Conservation (phyloP, 306 rosid species). For the Elaeagnus macrophylla region DNA sequence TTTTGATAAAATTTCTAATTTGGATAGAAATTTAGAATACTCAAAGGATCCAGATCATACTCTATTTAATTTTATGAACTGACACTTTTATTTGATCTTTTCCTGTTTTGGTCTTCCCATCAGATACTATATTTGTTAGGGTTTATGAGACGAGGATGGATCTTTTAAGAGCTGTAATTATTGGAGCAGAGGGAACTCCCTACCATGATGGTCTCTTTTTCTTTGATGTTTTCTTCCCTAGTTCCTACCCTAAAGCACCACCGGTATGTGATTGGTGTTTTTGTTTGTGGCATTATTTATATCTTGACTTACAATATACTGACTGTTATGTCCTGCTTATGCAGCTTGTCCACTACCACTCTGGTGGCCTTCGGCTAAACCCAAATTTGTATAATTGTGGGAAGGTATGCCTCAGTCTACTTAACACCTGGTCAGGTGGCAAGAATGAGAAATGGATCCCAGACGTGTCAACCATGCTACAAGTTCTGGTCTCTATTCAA, state of each 20-base stretch:
- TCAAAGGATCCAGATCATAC: neutral
- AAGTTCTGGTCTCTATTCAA: slow-evolving; percentile 85
- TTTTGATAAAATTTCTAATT: too few species aligned
- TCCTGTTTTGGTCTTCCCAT: neutral
- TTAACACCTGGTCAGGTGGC: slow-evolving; percentile 73
- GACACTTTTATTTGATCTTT: slow-evolving; percentile 9
- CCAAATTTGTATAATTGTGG: slow-evolving; percentile 80
- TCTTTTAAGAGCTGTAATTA: slow-evolving; percentile 80
- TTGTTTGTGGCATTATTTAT: slow-evolving; percentile 3
- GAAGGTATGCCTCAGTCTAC: slow-evolving; percentile 91
- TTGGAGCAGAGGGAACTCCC: slow-evolving; percentile 95
- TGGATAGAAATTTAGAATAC: too few species aligned
- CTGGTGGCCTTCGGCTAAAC: slow-evolving; percentile 80
- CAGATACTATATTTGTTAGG: slow-evolving; percentile 77
- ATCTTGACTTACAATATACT: slow-evolving; percentile 17
- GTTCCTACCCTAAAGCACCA: slow-evolving; percentile 56
- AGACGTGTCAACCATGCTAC: slow-evolving; percentile 69
- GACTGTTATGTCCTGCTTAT: slow-evolving; percentile 16
- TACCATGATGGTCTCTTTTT: slow-evolving; percentile 93
- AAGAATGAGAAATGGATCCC: slow-evolving; percentile 78
- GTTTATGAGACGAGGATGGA: slow-evolving; percentile 79
- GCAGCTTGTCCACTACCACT: slow-evolving; percentile 66
- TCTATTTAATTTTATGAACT: slow-evolving; percentile 17
- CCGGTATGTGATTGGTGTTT: slow-evolving; percentile 53
- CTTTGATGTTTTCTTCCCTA: slow-evolving; percentile 78